Evolutionary conservation across 208 protist genomes (phyloP), one percentile per base, ranked within the genome.

Genomic region (Acanthamoeba divionensis): DNA sequence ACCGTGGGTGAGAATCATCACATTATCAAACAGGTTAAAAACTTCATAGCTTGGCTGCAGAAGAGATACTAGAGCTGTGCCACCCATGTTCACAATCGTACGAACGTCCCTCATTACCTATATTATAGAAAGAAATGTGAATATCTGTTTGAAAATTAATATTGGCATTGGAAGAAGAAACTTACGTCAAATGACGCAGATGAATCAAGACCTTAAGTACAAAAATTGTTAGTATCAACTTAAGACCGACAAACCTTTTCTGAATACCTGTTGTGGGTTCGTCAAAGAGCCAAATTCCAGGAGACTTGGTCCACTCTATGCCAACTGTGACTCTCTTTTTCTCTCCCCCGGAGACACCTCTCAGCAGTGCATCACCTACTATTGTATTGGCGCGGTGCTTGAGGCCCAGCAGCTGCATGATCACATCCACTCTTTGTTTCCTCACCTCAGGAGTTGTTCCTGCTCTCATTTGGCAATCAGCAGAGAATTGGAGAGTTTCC

Each of bases 401-500:
- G 0, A 90, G 85, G 0, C 65, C 63, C 26, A 90, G 24, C 1
- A 90, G 63, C 65, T 90, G 45, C 5, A 79, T 36, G 15, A 67
- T 60, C 26, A 29, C 41, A 38, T 90, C 86, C 29, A 82, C 65
- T 24, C 55, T 63, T 29, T 90, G 24, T 2, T 60, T 36, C 29
- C 62, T 75, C n/a, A 60, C 69, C 21, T 89, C 9, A 2, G 21
- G 38, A 5, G 44, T 2, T 31, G 73, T 52, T 13, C 45, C 21
- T 3, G 55, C 1, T n/a, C 47, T 44, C 80, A 93, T 91, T 57
- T 90, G 90, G n/a, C 88, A 52, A 48, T 87, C 89, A 24, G 89
- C 91, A 38, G 89, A 91, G 24, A 93, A 93, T 12, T n/a, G 60
- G 9, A 93, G 29, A n/a, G 91, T 93, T 44, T 93, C 91, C 33